phyloP scores from a whole-genome alignment of 352 stramenopile genomes.

The Peronosclerospora sorghi region DNA sequence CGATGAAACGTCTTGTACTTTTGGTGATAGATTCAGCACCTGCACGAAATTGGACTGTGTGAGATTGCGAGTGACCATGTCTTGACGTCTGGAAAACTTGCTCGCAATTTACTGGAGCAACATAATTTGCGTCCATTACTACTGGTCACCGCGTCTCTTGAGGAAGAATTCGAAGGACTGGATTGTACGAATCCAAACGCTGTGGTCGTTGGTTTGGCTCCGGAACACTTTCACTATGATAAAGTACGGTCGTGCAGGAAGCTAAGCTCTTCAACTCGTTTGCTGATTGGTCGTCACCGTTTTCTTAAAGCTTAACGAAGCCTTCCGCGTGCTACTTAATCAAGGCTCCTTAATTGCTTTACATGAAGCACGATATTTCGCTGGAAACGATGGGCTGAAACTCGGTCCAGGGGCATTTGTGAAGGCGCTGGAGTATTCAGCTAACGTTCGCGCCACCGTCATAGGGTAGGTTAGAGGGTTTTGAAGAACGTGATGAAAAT shows the following conservation, averaged over 20 bases:
- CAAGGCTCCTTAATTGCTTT: conserved; percentile 42
- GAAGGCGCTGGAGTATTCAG: conserved; percentile 37
- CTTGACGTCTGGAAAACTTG: conserved; percentile 33
- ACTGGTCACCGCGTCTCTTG: conserved; percentile 31
- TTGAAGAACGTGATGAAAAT: too few relatives aligned
- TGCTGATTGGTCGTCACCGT: background rate
- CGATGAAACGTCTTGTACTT: background rate
- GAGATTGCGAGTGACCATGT: conserved; percentile 29
- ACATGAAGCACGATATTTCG: conserved; percentile 38
- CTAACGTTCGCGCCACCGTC: conserved; percentile 25
- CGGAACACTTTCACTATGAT: conserved; percentile 44
- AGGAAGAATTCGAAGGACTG: conserved; percentile 35
- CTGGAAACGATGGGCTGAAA: conserved; percentile 33
- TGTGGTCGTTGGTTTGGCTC: conserved; percentile 44
- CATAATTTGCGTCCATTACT: conserved; percentile 30
- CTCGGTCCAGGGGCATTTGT: conserved; percentile 46
- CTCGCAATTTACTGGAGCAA: conserved; percentile 26
- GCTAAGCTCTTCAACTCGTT: background rate
- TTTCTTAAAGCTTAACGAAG: conserved; percentile 38
- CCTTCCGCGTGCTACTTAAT: conserved; percentile 37
- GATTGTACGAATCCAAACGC: conserved; percentile 32
- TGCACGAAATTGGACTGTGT: conserved; percentile 36
- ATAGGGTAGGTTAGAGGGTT: conserved; percentile 23
- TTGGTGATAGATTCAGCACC: conserved; percentile 20
- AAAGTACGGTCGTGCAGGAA: conserved; percentile 12